Conservation (phyloP, 2,329 filamentous ascomycete genomes). For the Dactylellina parvicollis region DNA sequence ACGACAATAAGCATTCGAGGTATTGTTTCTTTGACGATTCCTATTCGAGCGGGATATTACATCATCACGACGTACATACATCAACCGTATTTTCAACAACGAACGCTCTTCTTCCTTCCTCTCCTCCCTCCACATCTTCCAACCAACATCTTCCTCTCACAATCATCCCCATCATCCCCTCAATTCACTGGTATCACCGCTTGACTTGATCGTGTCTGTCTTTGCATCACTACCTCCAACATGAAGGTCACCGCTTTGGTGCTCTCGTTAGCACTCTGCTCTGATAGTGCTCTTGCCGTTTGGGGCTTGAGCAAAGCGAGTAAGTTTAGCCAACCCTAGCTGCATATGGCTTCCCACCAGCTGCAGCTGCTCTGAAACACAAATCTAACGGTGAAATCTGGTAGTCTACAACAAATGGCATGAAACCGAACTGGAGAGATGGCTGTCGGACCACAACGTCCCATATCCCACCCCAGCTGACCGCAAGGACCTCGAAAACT, state of each 20-base stretch:
- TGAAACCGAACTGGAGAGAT: constrained; percentile 94
- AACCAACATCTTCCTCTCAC: constrained; percentile 3
- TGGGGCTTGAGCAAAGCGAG: constrained; percentile 53
- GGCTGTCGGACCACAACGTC: constrained; percentile 91
- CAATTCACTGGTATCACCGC: background rate
- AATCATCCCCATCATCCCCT: background rate
- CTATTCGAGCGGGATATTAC: constrained; percentile 54
- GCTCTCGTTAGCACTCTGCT: constrained; percentile 52
- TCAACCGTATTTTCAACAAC: constrained; percentile 14
- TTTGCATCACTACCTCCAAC: constrained; percentile 19
- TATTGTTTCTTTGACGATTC: constrained; percentile 47
- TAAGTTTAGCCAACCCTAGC: constrained; percentile 10
- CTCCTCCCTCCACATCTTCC: constrained; percentile 4
- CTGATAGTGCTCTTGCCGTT: constrained; percentile 34
- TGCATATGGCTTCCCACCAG: background rate
- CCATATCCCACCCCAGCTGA: constrained; percentile 90
- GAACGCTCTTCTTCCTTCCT: background rate
- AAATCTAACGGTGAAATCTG: background rate
- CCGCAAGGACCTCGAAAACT: constrained; percentile 89
- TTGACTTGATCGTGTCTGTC: background rate
- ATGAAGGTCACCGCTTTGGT: constrained; percentile 52
- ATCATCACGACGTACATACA: constrained; percentile 53
- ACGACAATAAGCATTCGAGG: background rate
- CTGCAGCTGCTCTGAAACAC: background rate
- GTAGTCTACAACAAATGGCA: constrained; percentile 97